These are phyloP conservation scores for Haberlea rhodopensis DNA, from an alignment of 257 asterid species.

Conservation along the genomic window DNA sequence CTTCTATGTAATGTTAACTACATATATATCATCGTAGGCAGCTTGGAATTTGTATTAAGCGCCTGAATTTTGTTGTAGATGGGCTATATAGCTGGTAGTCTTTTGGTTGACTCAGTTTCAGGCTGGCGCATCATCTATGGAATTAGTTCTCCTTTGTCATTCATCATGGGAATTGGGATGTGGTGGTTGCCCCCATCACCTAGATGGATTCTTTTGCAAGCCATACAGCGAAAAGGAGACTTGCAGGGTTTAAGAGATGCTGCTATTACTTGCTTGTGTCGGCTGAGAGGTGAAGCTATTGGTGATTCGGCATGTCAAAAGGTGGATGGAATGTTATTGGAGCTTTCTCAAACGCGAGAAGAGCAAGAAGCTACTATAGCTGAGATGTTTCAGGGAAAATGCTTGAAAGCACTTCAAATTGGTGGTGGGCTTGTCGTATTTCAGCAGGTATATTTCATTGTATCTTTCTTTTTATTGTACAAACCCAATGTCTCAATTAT, in stretches of 20 bases:
- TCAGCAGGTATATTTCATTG: conserved; percentile 68
- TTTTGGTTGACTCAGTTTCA: conserved; percentile 59
- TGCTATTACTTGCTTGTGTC: conserved; percentile 73
- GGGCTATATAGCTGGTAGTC: conserved; percentile 83
- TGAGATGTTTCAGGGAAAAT: conserved; percentile 89
- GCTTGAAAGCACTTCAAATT: conserved; percentile 84
- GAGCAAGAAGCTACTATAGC: conserved; percentile 66
- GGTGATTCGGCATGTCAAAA: conserved; percentile 57
- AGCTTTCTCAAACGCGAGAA: conserved; percentile 75
- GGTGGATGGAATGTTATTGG: conserved; percentile 84
- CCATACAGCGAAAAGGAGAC: conserved; percentile 80
- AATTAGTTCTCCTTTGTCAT: conserved; percentile 63
- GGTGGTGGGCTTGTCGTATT: conserved; percentile 92
- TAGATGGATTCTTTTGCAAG: conserved; percentile 90
- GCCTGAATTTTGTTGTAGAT: conserved; percentile 40
- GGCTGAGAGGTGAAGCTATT: conserved; percentile 65
- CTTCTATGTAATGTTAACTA: conserved; percentile 9
- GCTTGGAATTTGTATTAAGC: conserved; percentile 22
- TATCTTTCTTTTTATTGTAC: conserved; percentile 8
- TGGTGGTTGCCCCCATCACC: conserved; percentile 98
- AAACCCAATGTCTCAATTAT: conserved; percentile 3
- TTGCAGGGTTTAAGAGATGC: conserved; percentile 48
- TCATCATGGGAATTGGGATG: conserved; percentile 89
- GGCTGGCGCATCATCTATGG: conserved; percentile 97
- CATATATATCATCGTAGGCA: neutral